These are phyloP conservation scores for Trichoderma erinaceum DNA, from an alignment of 495 filamentous ascomycete species.

Conservation along the genomic window DNA sequence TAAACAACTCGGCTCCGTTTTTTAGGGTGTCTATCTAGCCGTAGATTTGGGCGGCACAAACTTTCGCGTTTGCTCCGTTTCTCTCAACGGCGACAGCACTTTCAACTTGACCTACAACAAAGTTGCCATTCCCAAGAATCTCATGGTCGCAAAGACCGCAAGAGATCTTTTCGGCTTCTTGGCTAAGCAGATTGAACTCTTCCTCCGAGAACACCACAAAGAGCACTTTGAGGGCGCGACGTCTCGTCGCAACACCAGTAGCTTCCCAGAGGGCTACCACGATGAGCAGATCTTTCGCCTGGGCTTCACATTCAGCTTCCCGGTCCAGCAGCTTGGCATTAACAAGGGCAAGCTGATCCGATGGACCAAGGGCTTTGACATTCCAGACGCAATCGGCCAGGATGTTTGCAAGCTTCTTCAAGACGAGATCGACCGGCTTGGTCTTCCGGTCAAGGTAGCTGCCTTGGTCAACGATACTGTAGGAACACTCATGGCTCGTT, in stretches of 20 bases:
- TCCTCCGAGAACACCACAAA: conserved; percentile 79
- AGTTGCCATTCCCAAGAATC: conserved; percentile 77
- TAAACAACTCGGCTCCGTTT: background rate
- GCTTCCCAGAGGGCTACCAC: conserved; percentile 45
- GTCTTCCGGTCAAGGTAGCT: conserved; percentile 84
- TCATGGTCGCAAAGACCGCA: conserved; percentile 84
- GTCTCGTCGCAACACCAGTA: conserved; percentile 50
- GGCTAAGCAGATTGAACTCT: conserved; percentile 81
- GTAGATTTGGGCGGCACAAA: conserved; percentile 97
- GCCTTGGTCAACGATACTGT: conserved; percentile 97
- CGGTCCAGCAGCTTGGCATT: conserved; percentile 86
- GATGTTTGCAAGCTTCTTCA: conserved; percentile 91
- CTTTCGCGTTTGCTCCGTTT: conserved; percentile 92
- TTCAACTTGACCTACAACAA: conserved; percentile 90
- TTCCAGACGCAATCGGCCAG: conserved; percentile 83
- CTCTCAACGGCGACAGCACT: conserved; percentile 84
- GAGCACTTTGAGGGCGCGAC: conserved; percentile 77
- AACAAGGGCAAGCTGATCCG: conserved; percentile 88
- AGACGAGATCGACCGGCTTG: conserved; percentile 78
- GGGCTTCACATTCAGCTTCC: conserved; percentile 97
- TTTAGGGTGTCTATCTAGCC: conserved; percentile 85
- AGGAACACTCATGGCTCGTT: conserved; percentile 94
- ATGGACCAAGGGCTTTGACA: conserved; percentile 99
- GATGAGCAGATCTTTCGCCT: conserved; percentile 78
- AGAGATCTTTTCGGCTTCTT: conserved; percentile 89